Base-by-base conservation (phyloP, 78 protist species). In the Dictyostelium citrinum region DNA sequence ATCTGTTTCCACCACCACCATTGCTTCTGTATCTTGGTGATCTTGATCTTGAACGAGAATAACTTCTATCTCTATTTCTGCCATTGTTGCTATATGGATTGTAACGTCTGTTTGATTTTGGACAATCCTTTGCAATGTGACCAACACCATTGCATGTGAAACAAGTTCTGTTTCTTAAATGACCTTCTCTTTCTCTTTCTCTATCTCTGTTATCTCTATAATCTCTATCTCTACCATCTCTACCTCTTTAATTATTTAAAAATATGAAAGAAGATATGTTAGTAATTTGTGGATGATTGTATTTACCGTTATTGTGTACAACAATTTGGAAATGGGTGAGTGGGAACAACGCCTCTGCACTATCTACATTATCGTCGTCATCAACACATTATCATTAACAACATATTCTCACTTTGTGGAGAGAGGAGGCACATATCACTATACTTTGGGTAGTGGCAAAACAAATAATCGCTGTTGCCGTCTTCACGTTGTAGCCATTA, bases 161-260 rank as follows among this genome's bases (percentile, higher is more conserved):
- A 76, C 82, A 76, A 2, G 82, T 76, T 76, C 82, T 76, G 29
- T 76, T 76, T 76, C 29, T 76, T 37, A 76, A 43, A 76, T 76
- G 82, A 27, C 16, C 24, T 24, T 76, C 82, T 45, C 82, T 76
- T 27, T 74, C 80, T 74, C 80, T 74, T 6, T 74, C 80, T 74
- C 80, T 74, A 74, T 74, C 80, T 20, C 51, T 74, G n/a, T n/a
- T n/a, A n/a, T n/a, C n/a, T n/a, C n/a, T n/a, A n/a, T n/a, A n/a
- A 74, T 74, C 80, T 37, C 75, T 67, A 29, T 29, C 75, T 60
- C 70, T 60, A 60, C 70, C 70, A 33, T 71, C 78, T 35, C 78
- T 33, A 33, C 43, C 78, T 35, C 78, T 71, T 75, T 35, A 9
- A n/a, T 39, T 22, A 41, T 14, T 22, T 39, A 39, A 75, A 8